phyloP scores from a whole-genome alignment of 306 rosid genomes.

The Cicer cuneatum region DNA sequence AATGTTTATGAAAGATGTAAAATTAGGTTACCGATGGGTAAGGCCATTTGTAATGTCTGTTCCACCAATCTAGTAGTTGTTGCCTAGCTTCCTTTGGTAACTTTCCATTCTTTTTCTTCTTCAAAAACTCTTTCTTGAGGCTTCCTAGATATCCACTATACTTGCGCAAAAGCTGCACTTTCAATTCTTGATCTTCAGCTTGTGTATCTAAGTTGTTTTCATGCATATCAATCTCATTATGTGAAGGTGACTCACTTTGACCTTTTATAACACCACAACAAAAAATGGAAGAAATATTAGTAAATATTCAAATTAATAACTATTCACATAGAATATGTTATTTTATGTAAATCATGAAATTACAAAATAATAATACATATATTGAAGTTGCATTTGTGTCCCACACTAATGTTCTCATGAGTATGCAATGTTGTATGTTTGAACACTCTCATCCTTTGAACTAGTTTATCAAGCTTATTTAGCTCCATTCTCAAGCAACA shows the following conservation, averaged over 20 bases:
- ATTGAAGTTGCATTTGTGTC: too few relatives aligned
- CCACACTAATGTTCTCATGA: too few relatives aligned
- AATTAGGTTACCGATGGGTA: slow-evolving; percentile 72
- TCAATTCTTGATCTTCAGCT: slow-evolving; percentile 83
- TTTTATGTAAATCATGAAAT: background rate
- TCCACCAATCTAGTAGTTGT: slow-evolving; percentile 97
- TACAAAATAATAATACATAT: background rate
- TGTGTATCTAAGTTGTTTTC: slow-evolving; percentile 69
- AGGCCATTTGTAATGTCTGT: slow-evolving; percentile 94
- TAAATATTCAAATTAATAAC: background rate
- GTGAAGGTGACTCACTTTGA: slow-evolving; percentile 67
- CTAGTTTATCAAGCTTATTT: too few relatives aligned
- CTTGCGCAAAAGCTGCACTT: slow-evolving; percentile 81
- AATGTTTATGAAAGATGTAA: too few relatives aligned
- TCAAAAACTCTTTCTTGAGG: slow-evolving; percentile 92
- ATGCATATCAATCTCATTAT: slow-evolving; percentile 64
- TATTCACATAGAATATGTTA: background rate
- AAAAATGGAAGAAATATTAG: slow-evolving; percentile 23
- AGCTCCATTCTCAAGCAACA: too few relatives aligned
- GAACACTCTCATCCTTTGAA: too few relatives aligned
- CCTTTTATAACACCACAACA: slow-evolving; percentile 48
- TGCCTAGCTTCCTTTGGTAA: slow-evolving; percentile 96
- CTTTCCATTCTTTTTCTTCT: slow-evolving; percentile 95
- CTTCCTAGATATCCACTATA: slow-evolving; percentile 93
- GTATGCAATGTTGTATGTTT: too few relatives aligned